Percentiles rank a stretch among this genome's conserved stretches.
phyloP scores from a whole-genome alignment of 2,329 filamentous ascomycete genomes.

The Penicillium sp. region DNA sequence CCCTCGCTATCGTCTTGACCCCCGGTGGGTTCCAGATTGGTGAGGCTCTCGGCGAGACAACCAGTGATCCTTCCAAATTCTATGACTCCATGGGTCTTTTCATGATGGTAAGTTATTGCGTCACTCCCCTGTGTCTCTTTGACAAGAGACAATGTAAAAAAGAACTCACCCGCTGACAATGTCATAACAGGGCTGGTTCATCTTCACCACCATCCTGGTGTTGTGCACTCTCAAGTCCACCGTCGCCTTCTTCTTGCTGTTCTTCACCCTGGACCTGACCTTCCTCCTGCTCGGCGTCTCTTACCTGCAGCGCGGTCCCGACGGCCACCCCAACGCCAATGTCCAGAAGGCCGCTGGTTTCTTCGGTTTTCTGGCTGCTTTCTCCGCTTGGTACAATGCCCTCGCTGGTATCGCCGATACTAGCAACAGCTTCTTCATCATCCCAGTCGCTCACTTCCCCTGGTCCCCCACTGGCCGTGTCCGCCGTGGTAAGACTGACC shows the following conservation, averaged over 20 bases:
- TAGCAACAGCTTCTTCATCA: conserved; percentile 79
- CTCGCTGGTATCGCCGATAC: conserved; percentile 75
- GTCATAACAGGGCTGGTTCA: conserved; percentile 66
- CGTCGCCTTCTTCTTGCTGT: conserved; percentile 73
- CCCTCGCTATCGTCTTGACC: conserved; percentile 69
- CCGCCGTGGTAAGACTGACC: conserved; percentile 56
- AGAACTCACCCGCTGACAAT: conserved; percentile 9
- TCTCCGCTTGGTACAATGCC: conserved; percentile 84
- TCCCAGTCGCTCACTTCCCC: conserved; percentile 91
- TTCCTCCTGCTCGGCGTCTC: conserved; percentile 71
- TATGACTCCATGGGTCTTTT: conserved; percentile 70
- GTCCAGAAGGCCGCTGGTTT: conserved; percentile 71
- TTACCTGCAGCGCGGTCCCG: conserved; percentile 57
- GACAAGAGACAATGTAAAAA: not conserved
- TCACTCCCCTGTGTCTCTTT: too few species aligned
- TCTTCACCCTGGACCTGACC: conserved; percentile 72
- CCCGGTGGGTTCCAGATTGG: conserved; percentile 65
- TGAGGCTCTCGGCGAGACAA: conserved; percentile 34
- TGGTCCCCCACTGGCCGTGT: conserved; percentile 79
- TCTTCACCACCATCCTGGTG: conserved; percentile 75
- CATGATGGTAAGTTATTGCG: conserved; percentile 54
- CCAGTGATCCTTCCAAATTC: conserved; percentile 41
- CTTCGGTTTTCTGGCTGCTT: conserved; percentile 78
- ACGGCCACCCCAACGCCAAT: conserved; percentile 42
- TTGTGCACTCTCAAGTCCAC: conserved; percentile 75